Percentiles rank a stretch among this genome's conserved stretches.
Conservation (phyloP, 345 rosid species). For the Populus ilicifolia region DNA sequence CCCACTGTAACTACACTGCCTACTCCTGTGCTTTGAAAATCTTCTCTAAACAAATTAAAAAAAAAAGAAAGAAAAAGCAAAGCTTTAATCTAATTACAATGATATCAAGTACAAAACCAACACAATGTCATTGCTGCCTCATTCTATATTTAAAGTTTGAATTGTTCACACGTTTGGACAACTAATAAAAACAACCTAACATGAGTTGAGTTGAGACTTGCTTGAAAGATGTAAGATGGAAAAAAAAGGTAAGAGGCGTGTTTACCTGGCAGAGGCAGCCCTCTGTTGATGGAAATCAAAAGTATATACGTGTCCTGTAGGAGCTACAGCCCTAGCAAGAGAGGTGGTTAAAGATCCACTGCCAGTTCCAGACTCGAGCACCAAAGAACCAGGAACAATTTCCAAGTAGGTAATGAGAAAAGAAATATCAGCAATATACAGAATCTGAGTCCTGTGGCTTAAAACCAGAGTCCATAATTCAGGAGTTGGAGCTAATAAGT, state of each 20-base stretch:
- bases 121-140: too few relatives aligned
- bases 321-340: conserved; percentile 84
- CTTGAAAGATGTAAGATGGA: too few relatives aligned
- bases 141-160: too few relatives aligned
- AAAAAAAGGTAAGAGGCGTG: not conserved
- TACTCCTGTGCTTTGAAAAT: conserved; percentile 75
- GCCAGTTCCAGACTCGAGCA: conserved; percentile 91
- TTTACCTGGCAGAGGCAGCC: conserved; percentile 84
- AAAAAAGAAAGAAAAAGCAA: conserved; percentile 10
- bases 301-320: conserved; percentile 83
- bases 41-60: conserved; percentile 47
- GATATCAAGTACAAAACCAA: too few relatives aligned
- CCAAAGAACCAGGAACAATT: conserved; percentile 83
- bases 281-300: conserved; percentile 95
- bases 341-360: conserved; percentile 91
- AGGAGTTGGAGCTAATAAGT: conserved; percentile 81
- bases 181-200: too few relatives aligned
- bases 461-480: conserved; percentile 91
- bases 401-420: conserved; percentile 76
- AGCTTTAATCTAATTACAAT: not conserved
- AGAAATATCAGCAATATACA: conserved; percentile 86
- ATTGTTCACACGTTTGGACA: too few relatives aligned
- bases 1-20: conserved; percentile 68
- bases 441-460: conserved; percentile 96
- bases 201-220: not conserved